A percentile compares a stretch with the other conserved stretches of the same genome.
These are phyloP conservation scores for Daedaleopsis nitida DNA, from an alignment of 768 basidiomycete species.

Conservation along the genomic window DNA sequence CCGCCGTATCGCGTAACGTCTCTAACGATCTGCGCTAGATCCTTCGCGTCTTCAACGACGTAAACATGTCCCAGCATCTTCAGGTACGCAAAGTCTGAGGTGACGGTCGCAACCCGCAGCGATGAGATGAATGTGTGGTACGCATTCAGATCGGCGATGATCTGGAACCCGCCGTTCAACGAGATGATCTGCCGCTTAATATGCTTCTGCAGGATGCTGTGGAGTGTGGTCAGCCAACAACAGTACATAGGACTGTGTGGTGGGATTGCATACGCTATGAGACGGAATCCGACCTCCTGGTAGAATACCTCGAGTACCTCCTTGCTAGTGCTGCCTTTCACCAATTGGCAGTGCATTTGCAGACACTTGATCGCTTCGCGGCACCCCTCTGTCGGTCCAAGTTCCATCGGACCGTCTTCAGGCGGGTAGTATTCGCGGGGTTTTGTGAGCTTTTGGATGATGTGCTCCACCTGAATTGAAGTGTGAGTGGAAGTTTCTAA, in stretches of 20 bases:
- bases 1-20: slow-evolving; percentile 97
- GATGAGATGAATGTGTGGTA: slow-evolving; percentile 89
- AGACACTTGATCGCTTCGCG: slow-evolving; percentile 88
- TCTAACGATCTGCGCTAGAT: slow-evolving; percentile 92
- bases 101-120: slow-evolving; percentile 78
- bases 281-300: slow-evolving; percentile 91
- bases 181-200: slow-evolving; percentile 98
- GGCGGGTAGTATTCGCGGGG: slow-evolving; percentile 90
- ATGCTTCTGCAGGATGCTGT: slow-evolving; percentile 91
- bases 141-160: slow-evolving; percentile 94
- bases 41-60: slow-evolving; percentile 94
- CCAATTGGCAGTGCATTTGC: slow-evolving; percentile 85
- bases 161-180: slow-evolving; percentile 88
- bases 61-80: slow-evolving; percentile 98
- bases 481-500: not conserved
- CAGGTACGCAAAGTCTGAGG: slow-evolving; percentile 87
- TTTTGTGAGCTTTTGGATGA: slow-evolving; percentile 79
- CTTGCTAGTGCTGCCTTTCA: slow-evolving; percentile 92
- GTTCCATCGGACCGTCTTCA: slow-evolving; percentile 75
- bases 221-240: not conserved
- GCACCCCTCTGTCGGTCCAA: slow-evolving; percentile 87
- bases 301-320: slow-evolving; percentile 98
- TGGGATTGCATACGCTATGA: slow-evolving; percentile 30
- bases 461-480: slow-evolving; percentile 78
- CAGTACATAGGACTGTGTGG: not conserved